Base-by-base conservation (phyloP, 257 asterid genomes). In the Capsicum rhomboideum region DNA sequence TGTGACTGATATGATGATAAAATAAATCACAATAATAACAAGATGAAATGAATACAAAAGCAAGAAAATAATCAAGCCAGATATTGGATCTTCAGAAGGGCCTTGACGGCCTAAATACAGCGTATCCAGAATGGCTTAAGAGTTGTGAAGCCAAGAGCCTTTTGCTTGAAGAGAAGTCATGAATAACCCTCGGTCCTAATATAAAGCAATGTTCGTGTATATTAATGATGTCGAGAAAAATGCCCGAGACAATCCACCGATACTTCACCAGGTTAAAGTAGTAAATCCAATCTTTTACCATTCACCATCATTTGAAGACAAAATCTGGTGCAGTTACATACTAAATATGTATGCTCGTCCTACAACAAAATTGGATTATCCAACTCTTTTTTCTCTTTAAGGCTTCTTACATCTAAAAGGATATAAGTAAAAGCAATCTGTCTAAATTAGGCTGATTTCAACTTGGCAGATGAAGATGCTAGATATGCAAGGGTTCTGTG, bases 401-500 rank as follows among this genome's bases (percentile, higher is more conserved):
- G 21, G 26, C 34, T 8, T 49, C 23, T 75, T 59, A 77, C 82
- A 26, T 77, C 82, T 50, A 16, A 6, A 64, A 18, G 72, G 58
- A 14, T 4, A 53, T 50, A 14, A 77, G 1, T 14, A 16, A 50
- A 49, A 50, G 26, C 23, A 28, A 28, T 26, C 61, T 16, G 44
- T 50, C 81, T 9, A 77, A 49, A 50, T 92, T 87, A 97, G 42
- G 98, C 84, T 20, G 98, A 89, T 91, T 97, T 97, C 91, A 95
- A 86, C 93, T 97, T 97, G 84, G 97, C 84, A 0, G 98, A 92
- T 4, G 93, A 59, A 46, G 97, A 92, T 37, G 99, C 98, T 12
- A 90, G 93, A 85, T 95, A 93, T 55, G 99, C 91, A 56, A 97
- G 98, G 13, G 96, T 90, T 88, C 90, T 94, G 85, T 97, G 98